Evolutionary conservation across 352 stramenopile species (phyloP).

Genomic region (Elongisporangium anandrum): DNA sequence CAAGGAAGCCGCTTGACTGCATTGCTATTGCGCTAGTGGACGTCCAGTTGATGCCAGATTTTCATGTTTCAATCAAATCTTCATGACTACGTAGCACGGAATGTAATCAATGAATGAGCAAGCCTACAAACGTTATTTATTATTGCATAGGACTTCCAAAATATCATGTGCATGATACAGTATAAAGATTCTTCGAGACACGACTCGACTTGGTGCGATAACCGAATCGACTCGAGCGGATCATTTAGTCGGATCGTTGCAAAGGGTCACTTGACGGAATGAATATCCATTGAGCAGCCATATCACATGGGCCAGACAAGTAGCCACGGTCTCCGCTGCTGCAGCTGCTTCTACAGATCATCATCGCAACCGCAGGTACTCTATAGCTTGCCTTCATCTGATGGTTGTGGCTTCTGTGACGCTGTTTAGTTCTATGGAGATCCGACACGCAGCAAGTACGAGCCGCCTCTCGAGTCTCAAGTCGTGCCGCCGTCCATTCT

Average conservation of each 20-base stretch:
- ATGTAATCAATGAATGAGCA: too few species aligned
- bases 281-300: not conserved
- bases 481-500: slow-evolving; percentile 7
- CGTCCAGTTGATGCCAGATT: not conserved
- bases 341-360: not conserved
- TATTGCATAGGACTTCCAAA: not conserved
- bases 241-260: not conserved
- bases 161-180: not conserved
- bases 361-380: not conserved
- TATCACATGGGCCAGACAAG: not conserved
- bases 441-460: slow-evolving; percentile 2
- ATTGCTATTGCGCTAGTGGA: not conserved
- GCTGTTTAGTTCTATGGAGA: not conserved
- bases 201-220: not conserved
- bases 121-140: too few species aligned
- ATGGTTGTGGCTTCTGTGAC: not conserved
- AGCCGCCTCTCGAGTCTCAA: slow-evolving; percentile 11
- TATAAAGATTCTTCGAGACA: not conserved
- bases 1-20: not conserved
- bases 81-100: too few species aligned
- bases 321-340: not conserved
- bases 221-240: not conserved
- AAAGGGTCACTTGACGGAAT: not conserved
- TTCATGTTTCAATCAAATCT: not conserved
- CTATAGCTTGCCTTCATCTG: not conserved